These are phyloP conservation scores for Lentinula sp. DNA, from an alignment of 768 basidiomycete species.

Conservation along the genomic window DNA sequence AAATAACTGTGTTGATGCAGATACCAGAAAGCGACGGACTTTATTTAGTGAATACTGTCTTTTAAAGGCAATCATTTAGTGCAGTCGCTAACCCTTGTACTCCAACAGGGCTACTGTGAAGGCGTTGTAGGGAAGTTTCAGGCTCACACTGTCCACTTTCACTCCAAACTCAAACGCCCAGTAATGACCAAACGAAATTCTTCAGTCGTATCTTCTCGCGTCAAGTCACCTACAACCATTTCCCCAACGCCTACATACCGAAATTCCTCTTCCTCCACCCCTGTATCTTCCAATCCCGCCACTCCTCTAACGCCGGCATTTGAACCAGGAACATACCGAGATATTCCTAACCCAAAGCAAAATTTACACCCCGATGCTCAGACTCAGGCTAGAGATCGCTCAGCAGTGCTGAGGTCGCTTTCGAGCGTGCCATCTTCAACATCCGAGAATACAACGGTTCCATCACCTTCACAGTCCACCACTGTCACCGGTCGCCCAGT, in stretches of 20 bases:
- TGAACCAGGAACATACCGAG: slow-evolving; percentile 2
- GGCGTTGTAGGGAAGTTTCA: slow-evolving; percentile 78
- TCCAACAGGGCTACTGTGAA: slow-evolving; percentile 73
- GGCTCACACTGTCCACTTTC: slow-evolving; percentile 59
- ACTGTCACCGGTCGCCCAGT: neutral
- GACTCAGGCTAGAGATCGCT: slow-evolving; percentile 6
- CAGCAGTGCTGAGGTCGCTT: neutral
- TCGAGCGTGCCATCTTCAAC: neutral
- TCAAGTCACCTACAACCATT: slow-evolving; percentile 11
- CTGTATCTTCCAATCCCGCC: slow-evolving; percentile 3
- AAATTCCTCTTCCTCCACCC: slow-evolving; percentile 6
- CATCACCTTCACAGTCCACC: neutral
- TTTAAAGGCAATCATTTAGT: neutral
- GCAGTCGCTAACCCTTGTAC: neutral
- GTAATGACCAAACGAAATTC: slow-evolving; percentile 68
- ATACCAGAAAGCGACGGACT: slow-evolving; percentile 43
- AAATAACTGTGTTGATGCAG: slow-evolving; percentile 74
- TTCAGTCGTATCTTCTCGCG: slow-evolving; percentile 13
- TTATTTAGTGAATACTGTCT: slow-evolving; percentile 50
- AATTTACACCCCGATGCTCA: slow-evolving; percentile 18
- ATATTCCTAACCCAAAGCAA: slow-evolving; percentile 12
- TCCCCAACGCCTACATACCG: slow-evolving; percentile 7
- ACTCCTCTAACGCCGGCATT: slow-evolving; percentile 10
- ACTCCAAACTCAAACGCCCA: slow-evolving; percentile 71
- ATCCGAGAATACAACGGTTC: neutral